phyloP scores from a whole-genome alignment of 768 basidiomycete species.

The Podaxis sp. region DNA sequence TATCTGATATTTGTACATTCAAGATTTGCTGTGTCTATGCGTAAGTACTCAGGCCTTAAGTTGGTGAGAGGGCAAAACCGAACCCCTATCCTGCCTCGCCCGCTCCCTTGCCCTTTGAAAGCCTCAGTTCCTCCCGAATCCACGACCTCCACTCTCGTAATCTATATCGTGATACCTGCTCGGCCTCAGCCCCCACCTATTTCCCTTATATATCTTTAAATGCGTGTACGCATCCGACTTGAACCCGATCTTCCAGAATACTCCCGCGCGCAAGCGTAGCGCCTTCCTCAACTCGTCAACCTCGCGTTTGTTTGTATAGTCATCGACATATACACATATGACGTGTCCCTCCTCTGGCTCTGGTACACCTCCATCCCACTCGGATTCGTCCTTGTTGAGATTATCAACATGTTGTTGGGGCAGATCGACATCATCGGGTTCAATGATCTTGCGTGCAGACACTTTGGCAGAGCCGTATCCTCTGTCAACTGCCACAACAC shows the following conservation, averaged over 20 bases:
- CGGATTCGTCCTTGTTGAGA: background rate
- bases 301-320: conserved; percentile 22
- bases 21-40: too few species aligned
- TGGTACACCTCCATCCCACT: background rate
- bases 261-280: conserved; percentile 23
- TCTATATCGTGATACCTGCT: conserved; percentile 23
- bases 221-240: conserved; percentile 36
- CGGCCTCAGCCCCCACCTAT: conserved; percentile 30
- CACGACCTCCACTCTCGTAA: background rate
- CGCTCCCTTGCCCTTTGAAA: too few species aligned
- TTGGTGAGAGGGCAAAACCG: too few species aligned
- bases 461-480: conserved; percentile 30
- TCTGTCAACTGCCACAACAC: conserved; percentile 23
- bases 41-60: too few species aligned
- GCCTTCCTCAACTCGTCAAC: conserved; percentile 28
- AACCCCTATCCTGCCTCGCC: too few species aligned
- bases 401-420: background rate
- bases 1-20: too few species aligned
- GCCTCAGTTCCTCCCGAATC: background rate
- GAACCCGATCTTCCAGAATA: conserved; percentile 29
- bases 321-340: conserved; percentile 29
- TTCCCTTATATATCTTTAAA: conserved; percentile 32
- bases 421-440: background rate
- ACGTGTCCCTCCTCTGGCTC: conserved; percentile 26
- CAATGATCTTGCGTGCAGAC: conserved; percentile 24